Percentiles rank a stretch among this genome's conserved stretches.
phyloP scores from a whole-genome alignment of 2,329 filamentous ascomycete genomes.

The Calonectria montana region DNA sequence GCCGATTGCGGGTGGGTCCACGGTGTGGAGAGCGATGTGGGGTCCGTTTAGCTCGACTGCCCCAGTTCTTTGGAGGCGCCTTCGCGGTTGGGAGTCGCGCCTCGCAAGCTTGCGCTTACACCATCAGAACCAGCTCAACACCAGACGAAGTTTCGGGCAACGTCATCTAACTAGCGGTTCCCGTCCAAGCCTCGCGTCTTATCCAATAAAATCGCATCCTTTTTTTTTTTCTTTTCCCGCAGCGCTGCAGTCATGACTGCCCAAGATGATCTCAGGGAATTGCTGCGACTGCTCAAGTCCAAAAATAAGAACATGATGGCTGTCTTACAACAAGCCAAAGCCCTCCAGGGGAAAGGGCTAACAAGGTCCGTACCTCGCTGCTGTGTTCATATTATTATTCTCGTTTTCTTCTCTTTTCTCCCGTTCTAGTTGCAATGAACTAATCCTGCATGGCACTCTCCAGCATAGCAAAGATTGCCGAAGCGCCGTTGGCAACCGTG shows the following conservation, averaged over 20 bases:
- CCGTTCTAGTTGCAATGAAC: neutral
- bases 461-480: constrained; percentile 67
- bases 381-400: neutral
- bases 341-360: constrained; percentile 65
- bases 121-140: constrained; percentile 11
- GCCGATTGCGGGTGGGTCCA: constrained; percentile 36
- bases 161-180: neutral
- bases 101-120: constrained; percentile 31
- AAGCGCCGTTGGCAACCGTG: constrained; percentile 57
- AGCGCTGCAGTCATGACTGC: constrained; percentile 59
- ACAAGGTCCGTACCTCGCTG: constrained; percentile 58
- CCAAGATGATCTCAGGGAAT: constrained; percentile 70
- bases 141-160: neutral
- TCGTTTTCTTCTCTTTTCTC: neutral
- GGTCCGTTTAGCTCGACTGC: constrained; percentile 9
- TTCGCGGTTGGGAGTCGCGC: constrained; percentile 23
- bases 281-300: constrained; percentile 69
- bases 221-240: neutral
- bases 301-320: constrained; percentile 70
- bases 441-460: neutral
- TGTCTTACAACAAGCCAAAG: constrained; percentile 69
- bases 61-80: constrained; percentile 9
- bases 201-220: neutral
- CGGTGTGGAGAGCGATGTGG: constrained; percentile 27
- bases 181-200: neutral